Conservation (phyloP, 1,284 basidiomycete genomes). For the Leucoagaricus sp. region DNA sequence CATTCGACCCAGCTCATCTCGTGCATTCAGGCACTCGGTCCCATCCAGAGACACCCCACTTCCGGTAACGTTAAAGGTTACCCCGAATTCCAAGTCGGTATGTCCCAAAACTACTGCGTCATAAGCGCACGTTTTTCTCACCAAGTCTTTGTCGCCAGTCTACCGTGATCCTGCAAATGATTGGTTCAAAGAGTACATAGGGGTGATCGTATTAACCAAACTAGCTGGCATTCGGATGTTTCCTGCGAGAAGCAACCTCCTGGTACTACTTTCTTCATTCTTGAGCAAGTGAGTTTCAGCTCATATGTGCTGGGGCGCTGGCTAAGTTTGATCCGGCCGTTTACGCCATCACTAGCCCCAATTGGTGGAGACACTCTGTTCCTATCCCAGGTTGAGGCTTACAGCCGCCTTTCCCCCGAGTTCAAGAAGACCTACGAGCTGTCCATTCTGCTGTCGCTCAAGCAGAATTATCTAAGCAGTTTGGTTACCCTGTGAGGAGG, state of each 20-base stretch:
- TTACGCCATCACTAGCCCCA: slow-evolving; percentile 36
- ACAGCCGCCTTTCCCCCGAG: slow-evolving; percentile 68
- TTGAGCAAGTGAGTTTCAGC: slow-evolving; percentile 23
- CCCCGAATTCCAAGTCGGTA: slow-evolving; percentile 41
- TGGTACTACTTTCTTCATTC: slow-evolving; percentile 59
- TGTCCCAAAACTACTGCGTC: slow-evolving; percentile 14
- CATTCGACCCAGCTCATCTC: not conserved
- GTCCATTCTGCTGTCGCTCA: slow-evolving; percentile 57
- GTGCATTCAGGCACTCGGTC: slow-evolving; percentile 48
- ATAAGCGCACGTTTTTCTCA: not conserved
- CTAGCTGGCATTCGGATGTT: slow-evolving; percentile 32
- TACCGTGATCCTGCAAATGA: slow-evolving; percentile 34
- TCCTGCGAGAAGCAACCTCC: slow-evolving; percentile 64
- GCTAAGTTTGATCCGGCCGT: slow-evolving; percentile 4
- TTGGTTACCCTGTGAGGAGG: slow-evolving; percentile 57
- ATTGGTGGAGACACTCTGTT: slow-evolving; percentile 62
- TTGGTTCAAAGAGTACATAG: slow-evolving; percentile 31
- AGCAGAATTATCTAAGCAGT: slow-evolving; percentile 49
- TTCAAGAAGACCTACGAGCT: slow-evolving; percentile 62
- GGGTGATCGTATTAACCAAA: slow-evolving; percentile 32
- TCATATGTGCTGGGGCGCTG: not conserved
- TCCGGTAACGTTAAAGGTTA: slow-evolving; percentile 39
- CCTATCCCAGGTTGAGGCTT: slow-evolving; percentile 60
- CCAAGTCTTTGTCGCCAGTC: slow-evolving; percentile 21
- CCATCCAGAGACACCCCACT: slow-evolving; percentile 43